These are phyloP conservation scores for Suillus spraguei DNA, from an alignment of 768 basidiomycete genomes.

Conservation along the genomic window DNA sequence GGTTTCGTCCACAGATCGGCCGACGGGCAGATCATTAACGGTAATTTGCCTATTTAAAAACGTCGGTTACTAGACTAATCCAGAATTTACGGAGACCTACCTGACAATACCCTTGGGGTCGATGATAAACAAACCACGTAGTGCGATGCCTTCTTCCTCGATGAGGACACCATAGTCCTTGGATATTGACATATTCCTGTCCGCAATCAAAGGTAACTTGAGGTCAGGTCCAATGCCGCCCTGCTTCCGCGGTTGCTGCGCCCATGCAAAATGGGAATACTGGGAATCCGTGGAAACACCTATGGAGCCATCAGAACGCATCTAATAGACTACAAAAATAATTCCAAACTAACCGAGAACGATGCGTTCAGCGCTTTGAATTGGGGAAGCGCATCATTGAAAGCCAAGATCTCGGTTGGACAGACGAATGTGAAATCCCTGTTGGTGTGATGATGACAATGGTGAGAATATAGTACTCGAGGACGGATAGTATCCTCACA, in stretches of 20 bases:
- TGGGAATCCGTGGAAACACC: conserved; percentile 90
- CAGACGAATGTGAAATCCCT: conserved; percentile 92
- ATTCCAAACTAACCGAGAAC: conserved; percentile 63
- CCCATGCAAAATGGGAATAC: conserved; percentile 87
- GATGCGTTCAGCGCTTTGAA: conserved; percentile 74
- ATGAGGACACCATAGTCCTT: conserved; percentile 88
- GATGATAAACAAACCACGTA: conserved; percentile 86
- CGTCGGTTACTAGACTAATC: background rate
- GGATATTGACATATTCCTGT: conserved; percentile 76
- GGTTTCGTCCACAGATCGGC: conserved; percentile 95
- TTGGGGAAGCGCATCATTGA: conserved; percentile 81
- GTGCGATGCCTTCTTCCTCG: conserved; percentile 85
- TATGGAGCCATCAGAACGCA: conserved; percentile 27
- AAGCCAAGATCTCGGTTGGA: conserved; percentile 95
- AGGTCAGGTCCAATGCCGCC: conserved; percentile 92
- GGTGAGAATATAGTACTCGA: background rate
- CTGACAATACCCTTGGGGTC: conserved; percentile 81
- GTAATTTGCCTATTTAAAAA: conserved; percentile 67
- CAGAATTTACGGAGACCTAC: conserved; percentile 30
- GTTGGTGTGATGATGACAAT: conserved; percentile 5
- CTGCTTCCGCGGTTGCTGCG: conserved; percentile 75
- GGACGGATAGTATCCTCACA: conserved; percentile 52
- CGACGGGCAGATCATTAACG: conserved; percentile 91
- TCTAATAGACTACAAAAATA: background rate
- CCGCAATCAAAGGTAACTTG: conserved; percentile 81